These are phyloP conservation scores for Talaromyces verruculosus DNA, from an alignment of 2,329 filamentous ascomycete genomes.

Conservation along the genomic window DNA sequence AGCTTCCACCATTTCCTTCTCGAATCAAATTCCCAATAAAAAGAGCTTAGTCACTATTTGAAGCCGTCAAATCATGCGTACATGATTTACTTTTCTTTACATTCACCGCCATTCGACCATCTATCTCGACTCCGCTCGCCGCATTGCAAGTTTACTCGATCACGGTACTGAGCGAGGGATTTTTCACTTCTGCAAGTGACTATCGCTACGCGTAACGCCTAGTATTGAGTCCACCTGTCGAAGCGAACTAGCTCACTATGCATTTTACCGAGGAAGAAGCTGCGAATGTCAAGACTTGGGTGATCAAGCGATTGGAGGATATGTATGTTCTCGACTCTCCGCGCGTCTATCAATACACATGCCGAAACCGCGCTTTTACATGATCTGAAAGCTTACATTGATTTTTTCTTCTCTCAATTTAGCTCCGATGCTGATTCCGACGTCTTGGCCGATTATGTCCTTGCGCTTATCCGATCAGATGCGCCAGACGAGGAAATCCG, in stretches of 20 bases:
- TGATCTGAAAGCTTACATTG: neutral
- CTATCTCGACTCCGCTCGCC: conserved; percentile 2
- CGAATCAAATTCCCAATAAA: neutral
- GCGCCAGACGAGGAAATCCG: conserved; percentile 56
- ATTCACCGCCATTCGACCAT: neutral
- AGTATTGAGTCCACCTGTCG: no score
- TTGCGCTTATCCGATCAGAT: conserved; percentile 58
- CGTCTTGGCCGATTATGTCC: conserved; percentile 62
- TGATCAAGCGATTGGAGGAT: conserved; percentile 58
- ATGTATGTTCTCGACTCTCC: conserved; percentile 45
- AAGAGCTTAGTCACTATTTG: no score
- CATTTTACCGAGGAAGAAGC: conserved; percentile 56
- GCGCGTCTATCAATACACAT: neutral
- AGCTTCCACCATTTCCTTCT: neutral
- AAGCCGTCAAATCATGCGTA: neutral
- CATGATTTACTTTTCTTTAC: neutral
- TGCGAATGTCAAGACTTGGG: conserved; percentile 57
- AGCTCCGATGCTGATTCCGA: conserved; percentile 63
- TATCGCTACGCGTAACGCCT: neutral
- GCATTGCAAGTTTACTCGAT: neutral
- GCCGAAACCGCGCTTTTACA: neutral
- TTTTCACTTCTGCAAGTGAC: neutral
- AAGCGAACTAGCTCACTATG: conserved; percentile 40
- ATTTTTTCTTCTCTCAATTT: conserved; percentile 5
- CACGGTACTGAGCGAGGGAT: neutral